Conservation (phyloP, 2,329 filamentous ascomycete species). For the Atkinsonella texensis region DNA sequence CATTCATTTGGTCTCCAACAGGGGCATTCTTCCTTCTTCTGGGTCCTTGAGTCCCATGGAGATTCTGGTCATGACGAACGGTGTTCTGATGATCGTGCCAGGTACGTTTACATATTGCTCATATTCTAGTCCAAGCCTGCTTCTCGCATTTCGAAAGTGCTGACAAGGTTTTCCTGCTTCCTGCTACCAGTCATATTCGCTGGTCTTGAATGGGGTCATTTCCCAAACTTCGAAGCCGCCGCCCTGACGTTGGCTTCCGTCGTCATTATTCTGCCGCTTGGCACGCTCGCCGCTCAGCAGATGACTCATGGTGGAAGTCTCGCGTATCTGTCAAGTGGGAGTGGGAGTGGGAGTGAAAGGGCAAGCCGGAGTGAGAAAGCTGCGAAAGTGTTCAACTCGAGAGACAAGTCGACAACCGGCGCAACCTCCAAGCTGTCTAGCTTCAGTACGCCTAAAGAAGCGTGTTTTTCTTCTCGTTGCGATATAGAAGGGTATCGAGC, state of each 20-base stretch:
- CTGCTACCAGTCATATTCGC: conserved; percentile 35
- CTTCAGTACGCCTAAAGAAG: conserved; percentile 7
- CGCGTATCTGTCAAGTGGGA: conserved; percentile 6
- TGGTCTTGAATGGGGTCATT: conserved; percentile 30
- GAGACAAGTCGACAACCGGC: conserved; percentile 5
- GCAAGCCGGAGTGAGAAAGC: neutral
- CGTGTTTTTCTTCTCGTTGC: conserved; percentile 15
- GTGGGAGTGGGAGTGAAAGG: neutral
- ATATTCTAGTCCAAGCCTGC: neutral
- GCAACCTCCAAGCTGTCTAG: conserved; percentile 3
- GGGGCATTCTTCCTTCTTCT: conserved; percentile 32
- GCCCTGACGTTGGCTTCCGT: conserved; percentile 38
- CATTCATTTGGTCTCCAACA: conserved; percentile 33
- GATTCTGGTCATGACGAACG: conserved; percentile 42
- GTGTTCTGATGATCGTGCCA: conserved; percentile 43
- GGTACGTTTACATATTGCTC: conserved; percentile 22
- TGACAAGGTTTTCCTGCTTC: neutral
- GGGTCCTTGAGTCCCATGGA: conserved; percentile 38
- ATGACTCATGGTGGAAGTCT: conserved; percentile 19
- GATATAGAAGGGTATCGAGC: conserved; percentile 10
- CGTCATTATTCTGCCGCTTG: conserved; percentile 38
- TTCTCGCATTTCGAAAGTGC: neutral
- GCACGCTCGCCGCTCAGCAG: conserved; percentile 38
- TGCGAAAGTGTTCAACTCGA: neutral
- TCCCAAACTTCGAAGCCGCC: conserved; percentile 34